Evolutionary conservation across 495 filamentous ascomycete species (phyloP).

Genomic region (Chaetomium cochliodes): DNA sequence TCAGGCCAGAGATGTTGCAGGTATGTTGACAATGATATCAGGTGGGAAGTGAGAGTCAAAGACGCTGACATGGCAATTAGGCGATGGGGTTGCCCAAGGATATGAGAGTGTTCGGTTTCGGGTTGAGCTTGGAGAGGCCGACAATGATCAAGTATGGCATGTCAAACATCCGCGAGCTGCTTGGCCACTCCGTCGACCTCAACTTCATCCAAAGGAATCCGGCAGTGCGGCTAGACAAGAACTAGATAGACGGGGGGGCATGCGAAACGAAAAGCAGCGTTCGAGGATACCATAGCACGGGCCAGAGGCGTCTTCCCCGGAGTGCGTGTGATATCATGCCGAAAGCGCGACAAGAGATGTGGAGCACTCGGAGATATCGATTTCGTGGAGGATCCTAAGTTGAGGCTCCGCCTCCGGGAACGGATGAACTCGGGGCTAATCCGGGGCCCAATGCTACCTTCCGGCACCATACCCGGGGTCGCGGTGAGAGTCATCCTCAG

Average conservation of each 20-base stretch:
- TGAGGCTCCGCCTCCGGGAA: neutral
- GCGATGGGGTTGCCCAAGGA: conserved; percentile 82
- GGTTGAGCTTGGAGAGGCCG: conserved; percentile 84
- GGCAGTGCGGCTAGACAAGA: conserved; percentile 77
- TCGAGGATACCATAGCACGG: neutral
- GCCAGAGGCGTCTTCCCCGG: neutral
- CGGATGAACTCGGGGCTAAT: neutral
- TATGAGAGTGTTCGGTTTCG: conserved; percentile 88
- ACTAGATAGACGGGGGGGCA: conserved; percentile 42
- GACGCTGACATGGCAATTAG: conserved; percentile 7
- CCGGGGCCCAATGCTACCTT: neutral
- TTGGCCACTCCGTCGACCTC: conserved; percentile 82
- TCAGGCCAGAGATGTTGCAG: conserved; percentile 93
- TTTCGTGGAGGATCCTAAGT: neutral
- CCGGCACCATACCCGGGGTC: neutral
- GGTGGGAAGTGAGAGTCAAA: neutral
- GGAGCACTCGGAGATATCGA: neutral
- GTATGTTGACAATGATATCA: conserved; percentile 23
- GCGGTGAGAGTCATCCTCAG: conserved; percentile 18
- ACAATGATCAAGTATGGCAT: conserved; percentile 97
- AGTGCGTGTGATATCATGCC: neutral
- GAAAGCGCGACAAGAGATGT: neutral
- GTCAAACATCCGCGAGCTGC: conserved; percentile 78
- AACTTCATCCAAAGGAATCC: conserved; percentile 78
- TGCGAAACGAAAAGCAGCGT: neutral